A percentile compares a stretch with the other conserved stretches of the same genome.
These are phyloP conservation scores for Seiridium unicorne DNA, from an alignment of 2,329 filamentous ascomycete species.

Conservation along the genomic window DNA sequence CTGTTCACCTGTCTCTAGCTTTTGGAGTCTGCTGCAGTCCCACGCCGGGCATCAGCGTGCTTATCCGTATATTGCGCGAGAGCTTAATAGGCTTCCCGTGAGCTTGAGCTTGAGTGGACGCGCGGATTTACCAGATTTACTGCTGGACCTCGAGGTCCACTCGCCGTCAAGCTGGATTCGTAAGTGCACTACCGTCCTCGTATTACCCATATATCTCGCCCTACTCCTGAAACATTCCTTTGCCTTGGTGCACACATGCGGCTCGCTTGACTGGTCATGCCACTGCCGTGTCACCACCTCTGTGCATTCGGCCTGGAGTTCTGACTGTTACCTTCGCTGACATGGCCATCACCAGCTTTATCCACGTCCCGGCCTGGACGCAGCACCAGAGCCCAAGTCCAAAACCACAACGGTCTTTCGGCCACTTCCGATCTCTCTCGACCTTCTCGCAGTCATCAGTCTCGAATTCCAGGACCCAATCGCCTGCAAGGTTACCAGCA, in stretches of 20 bases:
- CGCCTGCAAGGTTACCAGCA: slow-evolving; percentile 29
- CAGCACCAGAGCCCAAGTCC: slow-evolving; percentile 36
- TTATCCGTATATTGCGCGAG: not conserved
- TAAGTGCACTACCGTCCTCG: slow-evolving; percentile 18
- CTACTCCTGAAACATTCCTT: not conserved
- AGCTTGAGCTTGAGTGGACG: not conserved
- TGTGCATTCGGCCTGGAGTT: not conserved
- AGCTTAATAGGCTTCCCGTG: not conserved
- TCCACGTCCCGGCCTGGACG: slow-evolving; percentile 52
- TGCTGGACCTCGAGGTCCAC: slow-evolving; percentile 26
- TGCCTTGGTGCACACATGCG: not conserved
- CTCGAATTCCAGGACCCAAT: slow-evolving; percentile 34
- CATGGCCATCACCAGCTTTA: slow-evolving; percentile 41
- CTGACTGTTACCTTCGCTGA: slow-evolving; percentile 12
- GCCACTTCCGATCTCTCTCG: slow-evolving; percentile 53
- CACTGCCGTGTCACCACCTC: not conserved
- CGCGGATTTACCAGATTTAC: not conserved
- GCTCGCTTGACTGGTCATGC: not conserved
- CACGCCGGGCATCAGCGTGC: not conserved
- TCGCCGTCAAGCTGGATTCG: slow-evolving; percentile 32
- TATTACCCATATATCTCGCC: not conserved
- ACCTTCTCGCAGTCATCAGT: slow-evolving; percentile 45
- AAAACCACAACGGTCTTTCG: slow-evolving; percentile 36
- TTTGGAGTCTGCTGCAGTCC: not conserved
- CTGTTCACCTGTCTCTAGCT: not conserved